These are phyloP conservation scores for Pseudocercospora musae DNA, from an alignment of 2,329 filamentous ascomycete genomes.

Conservation along the genomic window DNA sequence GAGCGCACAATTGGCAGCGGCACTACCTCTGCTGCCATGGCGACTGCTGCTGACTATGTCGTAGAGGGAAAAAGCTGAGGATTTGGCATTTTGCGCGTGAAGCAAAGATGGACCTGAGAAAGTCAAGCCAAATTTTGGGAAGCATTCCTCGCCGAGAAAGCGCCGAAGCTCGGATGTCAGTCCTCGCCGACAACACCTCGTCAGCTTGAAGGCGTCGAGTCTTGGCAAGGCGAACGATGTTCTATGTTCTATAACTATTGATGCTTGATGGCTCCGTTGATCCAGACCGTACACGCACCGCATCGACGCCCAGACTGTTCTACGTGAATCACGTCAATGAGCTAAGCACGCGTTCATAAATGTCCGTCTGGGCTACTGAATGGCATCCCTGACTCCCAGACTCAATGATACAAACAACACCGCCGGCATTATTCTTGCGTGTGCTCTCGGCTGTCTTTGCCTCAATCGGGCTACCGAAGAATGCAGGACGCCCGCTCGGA, in stretches of 20 bases:
- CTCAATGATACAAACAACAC: neutral
- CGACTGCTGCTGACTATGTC: neutral
- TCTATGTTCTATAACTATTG: too few species aligned
- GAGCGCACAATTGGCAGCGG: slow-evolving; percentile 78
- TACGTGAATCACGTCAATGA: too few species aligned
- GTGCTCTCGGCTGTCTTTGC: neutral
- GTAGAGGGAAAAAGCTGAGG: neutral
- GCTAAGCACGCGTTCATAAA: too few species aligned
- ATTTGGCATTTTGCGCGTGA: neutral
- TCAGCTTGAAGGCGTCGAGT: neutral
- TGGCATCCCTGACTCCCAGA: neutral
- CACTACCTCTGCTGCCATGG: slow-evolving; percentile 82
- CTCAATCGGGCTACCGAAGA: neutral
- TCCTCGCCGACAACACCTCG: neutral
- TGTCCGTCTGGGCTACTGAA: too few species aligned
- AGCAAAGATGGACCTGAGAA: neutral
- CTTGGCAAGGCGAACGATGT: neutral
- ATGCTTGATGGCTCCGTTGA: neutral
- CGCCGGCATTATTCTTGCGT: neutral
- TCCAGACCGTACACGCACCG: too few species aligned
- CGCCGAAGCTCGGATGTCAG: neutral
- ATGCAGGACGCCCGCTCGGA: neutral
- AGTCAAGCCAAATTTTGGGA: neutral
- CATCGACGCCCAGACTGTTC: neutral
- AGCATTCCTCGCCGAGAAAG: neutral